Percentiles rank a stretch among this genome's conserved stretches.
These are phyloP conservation scores for Ilyonectria mors-panacis DNA, from an alignment of 2,329 filamentous ascomycete species.

Conservation along the genomic window DNA sequence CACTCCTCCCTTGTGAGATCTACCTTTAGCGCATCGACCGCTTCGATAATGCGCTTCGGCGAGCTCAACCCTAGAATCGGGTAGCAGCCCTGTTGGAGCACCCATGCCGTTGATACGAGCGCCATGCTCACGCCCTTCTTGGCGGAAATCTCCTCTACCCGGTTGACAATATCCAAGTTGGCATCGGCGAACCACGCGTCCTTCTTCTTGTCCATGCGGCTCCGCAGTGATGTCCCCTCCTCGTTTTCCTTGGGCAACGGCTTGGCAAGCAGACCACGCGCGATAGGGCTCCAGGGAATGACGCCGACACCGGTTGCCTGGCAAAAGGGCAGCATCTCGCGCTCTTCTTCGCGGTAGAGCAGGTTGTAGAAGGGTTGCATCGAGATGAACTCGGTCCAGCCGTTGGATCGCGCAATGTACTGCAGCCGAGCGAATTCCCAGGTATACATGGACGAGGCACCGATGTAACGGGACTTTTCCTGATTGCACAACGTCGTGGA, in stretches of 20 bases:
- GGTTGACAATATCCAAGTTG: conserved; percentile 50
- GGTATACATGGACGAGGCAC: conserved; percentile 64
- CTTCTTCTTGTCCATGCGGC: conserved; percentile 41
- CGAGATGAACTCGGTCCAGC: conserved; percentile 71
- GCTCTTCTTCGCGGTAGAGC: conserved; percentile 72
- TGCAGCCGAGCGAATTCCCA: conserved; percentile 68
- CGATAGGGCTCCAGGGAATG: conserved; percentile 55
- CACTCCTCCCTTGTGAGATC: conserved; percentile 71
- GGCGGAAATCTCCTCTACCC: conserved; percentile 68
- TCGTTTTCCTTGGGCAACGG: conserved; percentile 40
- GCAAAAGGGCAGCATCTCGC: conserved; percentile 58
- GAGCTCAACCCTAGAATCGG: conserved; percentile 76
- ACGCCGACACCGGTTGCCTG: conserved; percentile 53
- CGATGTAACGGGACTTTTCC: conserved; percentile 71
- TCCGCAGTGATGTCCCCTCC: conserved; percentile 31
- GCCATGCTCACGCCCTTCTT: conserved; percentile 74
- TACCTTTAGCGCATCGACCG: conserved; percentile 62
- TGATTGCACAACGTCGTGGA: conserved; percentile 70
- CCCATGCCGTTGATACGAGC: conserved; percentile 77
- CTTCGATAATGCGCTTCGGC: conserved; percentile 73
- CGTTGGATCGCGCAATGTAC: conserved; percentile 66
- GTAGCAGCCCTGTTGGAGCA: conserved; percentile 65
- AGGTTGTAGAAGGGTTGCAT: conserved; percentile 74
- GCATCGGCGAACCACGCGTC: conserved; percentile 48
- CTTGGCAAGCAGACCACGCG: conserved; percentile 51